phyloP scores from a whole-genome alignment of 2,329 filamentous ascomycete species.

The Pseudogymnoascus sp. region DNA sequence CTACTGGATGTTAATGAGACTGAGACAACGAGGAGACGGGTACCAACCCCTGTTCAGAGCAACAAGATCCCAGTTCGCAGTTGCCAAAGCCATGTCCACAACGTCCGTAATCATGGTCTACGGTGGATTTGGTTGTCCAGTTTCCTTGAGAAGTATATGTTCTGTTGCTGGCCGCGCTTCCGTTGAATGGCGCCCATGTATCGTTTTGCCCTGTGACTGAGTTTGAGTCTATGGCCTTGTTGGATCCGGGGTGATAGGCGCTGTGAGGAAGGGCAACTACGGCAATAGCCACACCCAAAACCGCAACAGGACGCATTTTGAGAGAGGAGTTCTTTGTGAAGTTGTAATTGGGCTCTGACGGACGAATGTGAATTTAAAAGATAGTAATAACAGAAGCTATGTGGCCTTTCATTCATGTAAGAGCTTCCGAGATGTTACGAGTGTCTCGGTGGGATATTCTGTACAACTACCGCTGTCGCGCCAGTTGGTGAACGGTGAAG shows the following conservation, averaged over 20 bases:
- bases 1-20: not conserved
- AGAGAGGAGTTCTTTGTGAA: not conserved
- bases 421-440: not conserved
- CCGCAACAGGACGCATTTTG: not conserved
- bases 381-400: not conserved
- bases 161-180: not conserved
- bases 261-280: not conserved
- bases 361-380: not conserved
- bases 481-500: not conserved
- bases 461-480: not conserved
- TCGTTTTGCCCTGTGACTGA: not conserved
- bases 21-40: not conserved
- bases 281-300: not conserved
- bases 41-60: conserved; percentile 15
- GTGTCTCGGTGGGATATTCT: not conserved
- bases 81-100: conserved; percentile 23
- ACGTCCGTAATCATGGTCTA: not conserved
- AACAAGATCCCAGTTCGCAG: conserved; percentile 21
- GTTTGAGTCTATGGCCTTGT: not conserved
- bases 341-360: not conserved
- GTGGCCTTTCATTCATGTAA: not conserved
- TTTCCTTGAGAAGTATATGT: not conserved
- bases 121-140: not conserved
- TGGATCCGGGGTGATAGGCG: not conserved
- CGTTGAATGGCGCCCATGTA: not conserved